Percentiles rank a stretch among this genome's conserved stretches.
phyloP scores from a whole-genome alignment of 371 early-diverging fungal genomes.

The Syncephalastrum monosporum region DNA sequence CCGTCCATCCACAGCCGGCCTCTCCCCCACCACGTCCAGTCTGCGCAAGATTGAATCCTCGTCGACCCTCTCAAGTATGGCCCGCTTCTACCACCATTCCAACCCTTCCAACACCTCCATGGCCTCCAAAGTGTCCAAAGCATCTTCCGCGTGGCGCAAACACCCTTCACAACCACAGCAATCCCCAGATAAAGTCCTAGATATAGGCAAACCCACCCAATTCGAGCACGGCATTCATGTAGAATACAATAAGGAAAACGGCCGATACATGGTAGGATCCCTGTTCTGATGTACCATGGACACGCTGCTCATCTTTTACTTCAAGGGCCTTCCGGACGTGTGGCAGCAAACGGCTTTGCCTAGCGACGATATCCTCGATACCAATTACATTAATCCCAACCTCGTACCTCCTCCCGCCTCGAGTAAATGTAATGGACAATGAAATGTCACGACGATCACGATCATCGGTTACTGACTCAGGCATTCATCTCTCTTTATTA shows the following conservation, averaged over 20 bases:
- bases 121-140: conserved; percentile 40
- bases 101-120: conserved; percentile 39
- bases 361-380: conserved; percentile 64
- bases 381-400: conserved; percentile 61
- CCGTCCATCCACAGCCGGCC: conserved; percentile 34
- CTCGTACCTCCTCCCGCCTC: conserved; percentile 54
- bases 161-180: conserved; percentile 5
- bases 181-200: conserved; percentile 48
- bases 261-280: conserved; percentile 58
- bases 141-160: conserved; percentile 12
- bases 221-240: conserved; percentile 72
- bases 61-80: conserved; percentile 38
- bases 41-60: conserved; percentile 42
- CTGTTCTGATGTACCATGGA: neutral
- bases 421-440: neutral
- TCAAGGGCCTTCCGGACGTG: conserved; percentile 65
- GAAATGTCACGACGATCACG: too few relatives aligned
- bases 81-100: conserved; percentile 34
- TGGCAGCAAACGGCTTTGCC: conserved; percentile 60
- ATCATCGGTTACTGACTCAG: too few relatives aligned
- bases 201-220: conserved; percentile 64
- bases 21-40: conserved; percentile 26
- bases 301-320: neutral
- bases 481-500: too few relatives aligned
- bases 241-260: conserved; percentile 58